Evolutionary conservation across 1,284 basidiomycete species (phyloP), one percentile per base, ranked within the genome.

Genomic region (Porogramme epimiltina): DNA sequence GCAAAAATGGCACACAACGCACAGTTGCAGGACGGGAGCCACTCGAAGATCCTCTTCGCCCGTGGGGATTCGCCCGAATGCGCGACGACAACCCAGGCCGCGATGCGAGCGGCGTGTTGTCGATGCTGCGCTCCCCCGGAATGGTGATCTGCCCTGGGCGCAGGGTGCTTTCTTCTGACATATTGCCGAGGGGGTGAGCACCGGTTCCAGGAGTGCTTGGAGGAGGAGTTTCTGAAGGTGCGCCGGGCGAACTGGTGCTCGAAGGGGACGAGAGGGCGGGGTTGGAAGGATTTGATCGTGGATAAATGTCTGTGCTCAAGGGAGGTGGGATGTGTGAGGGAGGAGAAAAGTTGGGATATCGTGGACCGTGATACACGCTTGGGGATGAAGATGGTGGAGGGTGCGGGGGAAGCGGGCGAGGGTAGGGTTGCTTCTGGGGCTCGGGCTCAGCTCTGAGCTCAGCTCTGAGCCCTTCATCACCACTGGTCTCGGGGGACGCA

Each of bases 221-320:
- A 4, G 86, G 84, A 49, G 85, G 84, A 4, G 83, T 80, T 16
- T 77, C 78, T 55, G 79, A 78, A 65, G 63, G 73, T 25, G 83
- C 34, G n/a, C 34, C 80, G 41, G 81, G 84, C 3, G 84, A 87
- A 60, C 79, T 81, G 48, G 81, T 79, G 60, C 77, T 84, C 19
- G 84, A 84, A 10, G 86, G 84, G 2, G 85, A 86, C 8, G 85
- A 85, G 45, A 82, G 75, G 39, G 80, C 71, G 54, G 78, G 77
- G 55, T 72, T 73, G 65, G 77, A 75, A 44, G 78, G 76, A 56
- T 69, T 73, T 61, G 76, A 75, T 61, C 69, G 68, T 33, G 68
- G 70, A 22, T 76, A 62, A n/a, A n/a, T n/a, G 59, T 76, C 72
- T 40, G 74, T 77, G 28, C 68, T 75, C 50, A 78, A 56, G 23